A percentile compares a stretch with the other conserved stretches of the same genome.
Conservation (phyloP, 768 basidiomycete species). For the Leccinum truebloodii region DNA sequence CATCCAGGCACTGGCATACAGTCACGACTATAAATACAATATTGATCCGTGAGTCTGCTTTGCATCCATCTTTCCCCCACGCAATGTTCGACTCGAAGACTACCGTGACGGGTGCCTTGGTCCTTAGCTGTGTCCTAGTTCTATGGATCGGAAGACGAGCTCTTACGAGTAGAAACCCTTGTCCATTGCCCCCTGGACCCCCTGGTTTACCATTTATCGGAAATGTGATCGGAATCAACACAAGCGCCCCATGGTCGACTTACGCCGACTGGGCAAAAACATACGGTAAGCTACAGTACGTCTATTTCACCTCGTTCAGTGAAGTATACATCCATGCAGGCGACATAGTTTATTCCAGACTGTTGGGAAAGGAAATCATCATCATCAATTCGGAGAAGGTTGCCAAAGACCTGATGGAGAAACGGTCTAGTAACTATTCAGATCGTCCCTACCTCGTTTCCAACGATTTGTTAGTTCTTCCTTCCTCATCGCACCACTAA, state of each 20-base stretch:
- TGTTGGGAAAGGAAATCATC: neutral
- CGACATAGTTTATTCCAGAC: neutral
- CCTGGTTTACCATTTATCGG: neutral
- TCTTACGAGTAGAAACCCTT: neutral
- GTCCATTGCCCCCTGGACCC: neutral
- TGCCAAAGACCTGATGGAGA: neutral
- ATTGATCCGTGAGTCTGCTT: neutral
- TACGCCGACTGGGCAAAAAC: neutral
- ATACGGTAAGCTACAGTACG: neutral
- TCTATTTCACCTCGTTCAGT: neutral
- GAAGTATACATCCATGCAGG: neutral
- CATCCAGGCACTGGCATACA: neutral
- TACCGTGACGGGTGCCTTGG: neutral
- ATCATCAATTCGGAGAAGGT: neutral
- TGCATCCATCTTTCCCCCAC: neutral
- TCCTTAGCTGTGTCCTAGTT: neutral
- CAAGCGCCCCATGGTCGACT: neutral
- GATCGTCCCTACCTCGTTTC: neutral
- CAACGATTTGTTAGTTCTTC: neutral
- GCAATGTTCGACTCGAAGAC: neutral
- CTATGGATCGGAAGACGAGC: neutral
- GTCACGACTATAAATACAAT: neutral
- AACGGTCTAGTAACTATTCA: neutral
- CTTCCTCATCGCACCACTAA: neutral
- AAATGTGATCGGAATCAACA: neutral